A percentile compares a stretch with the other conserved stretches of the same genome.
phyloP scores from a whole-genome alignment of 495 filamentous ascomycete genomes.

The Talaromyces ruber region DNA sequence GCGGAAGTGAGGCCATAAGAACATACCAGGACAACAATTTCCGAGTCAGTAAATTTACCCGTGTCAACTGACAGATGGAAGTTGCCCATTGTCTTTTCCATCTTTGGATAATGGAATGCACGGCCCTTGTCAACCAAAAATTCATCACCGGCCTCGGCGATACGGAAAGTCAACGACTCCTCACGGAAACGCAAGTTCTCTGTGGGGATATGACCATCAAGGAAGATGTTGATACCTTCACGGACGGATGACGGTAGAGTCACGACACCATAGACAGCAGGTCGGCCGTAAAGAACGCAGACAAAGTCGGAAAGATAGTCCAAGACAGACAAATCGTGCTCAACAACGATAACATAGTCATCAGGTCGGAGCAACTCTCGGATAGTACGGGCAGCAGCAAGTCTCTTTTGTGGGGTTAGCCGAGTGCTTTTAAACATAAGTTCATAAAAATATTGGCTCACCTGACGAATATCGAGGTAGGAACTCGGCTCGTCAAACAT shows the following conservation, averaged over 20 bases:
- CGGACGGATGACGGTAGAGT: conserved; percentile 91
- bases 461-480: conserved; percentile 65
- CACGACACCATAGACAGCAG: conserved; percentile 97
- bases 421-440: background rate
- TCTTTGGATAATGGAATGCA: conserved; percentile 75
- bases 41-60: conserved; percentile 91
- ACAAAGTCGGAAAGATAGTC: conserved; percentile 98
- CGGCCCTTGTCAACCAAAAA: conserved; percentile 78
- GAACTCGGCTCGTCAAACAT: conserved; percentile 99
- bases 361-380: conserved; percentile 78
- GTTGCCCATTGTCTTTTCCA: conserved; percentile 88
- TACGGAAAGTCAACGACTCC: conserved; percentile 92
- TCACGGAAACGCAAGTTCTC: conserved; percentile 98
- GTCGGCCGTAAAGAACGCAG: conserved; percentile 91
- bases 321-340: conserved; percentile 96
- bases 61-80: conserved; percentile 78
- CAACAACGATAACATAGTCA: conserved; percentile 96
- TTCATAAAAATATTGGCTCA: background rate
- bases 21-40: conserved; percentile 81
- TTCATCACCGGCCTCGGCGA: conserved; percentile 86
- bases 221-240: conserved; percentile 99
- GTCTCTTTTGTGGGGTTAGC: conserved; percentile 65
- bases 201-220: conserved; percentile 94
- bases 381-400: conserved; percentile 85
- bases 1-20: background rate